These are phyloP conservation scores for Pyracantha coccinea DNA, from an alignment of 331 rosid species.

Conservation along the genomic window DNA sequence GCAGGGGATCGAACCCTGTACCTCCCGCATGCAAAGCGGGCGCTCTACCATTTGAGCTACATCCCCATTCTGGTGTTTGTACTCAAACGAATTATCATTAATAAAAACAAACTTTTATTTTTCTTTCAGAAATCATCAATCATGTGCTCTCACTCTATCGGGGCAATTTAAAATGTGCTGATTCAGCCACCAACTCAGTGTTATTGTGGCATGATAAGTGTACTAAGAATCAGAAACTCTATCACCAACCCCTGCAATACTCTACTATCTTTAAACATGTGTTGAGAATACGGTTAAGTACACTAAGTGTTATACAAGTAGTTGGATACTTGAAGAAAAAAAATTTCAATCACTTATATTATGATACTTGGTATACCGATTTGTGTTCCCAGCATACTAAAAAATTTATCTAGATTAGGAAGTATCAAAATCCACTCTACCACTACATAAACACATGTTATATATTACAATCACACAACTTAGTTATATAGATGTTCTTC, in stretches of 20 bases:
- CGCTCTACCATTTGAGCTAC: conserved; percentile 99
- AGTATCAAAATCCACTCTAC: no score
- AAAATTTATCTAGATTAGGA: no score
- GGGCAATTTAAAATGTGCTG: background rate
- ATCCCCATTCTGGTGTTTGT: conserved; percentile 13
- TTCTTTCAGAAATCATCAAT: background rate
- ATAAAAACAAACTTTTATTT: background rate
- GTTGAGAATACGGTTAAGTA: accelerated
- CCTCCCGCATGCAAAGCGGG: conserved; percentile 99
- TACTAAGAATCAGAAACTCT: background rate
- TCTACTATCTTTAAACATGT: background rate
- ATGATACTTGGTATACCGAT: no score
- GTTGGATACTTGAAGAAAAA: no score
- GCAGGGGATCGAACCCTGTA: conserved; percentile 96
- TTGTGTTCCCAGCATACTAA: no score
- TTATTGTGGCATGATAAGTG: background rate
- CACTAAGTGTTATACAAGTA: no score
- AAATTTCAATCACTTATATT: no score
- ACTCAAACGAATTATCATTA: no score
- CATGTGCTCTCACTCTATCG: background rate
- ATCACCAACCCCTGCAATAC: background rate
- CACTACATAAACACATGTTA: no score
- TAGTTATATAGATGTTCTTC: no score
- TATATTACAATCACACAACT: no score
- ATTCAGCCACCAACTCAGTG: background rate